Evolutionary conservation across 2,329 filamentous ascomycete species (phyloP).

Genomic region (Sclerotinia trifoliorum): DNA sequence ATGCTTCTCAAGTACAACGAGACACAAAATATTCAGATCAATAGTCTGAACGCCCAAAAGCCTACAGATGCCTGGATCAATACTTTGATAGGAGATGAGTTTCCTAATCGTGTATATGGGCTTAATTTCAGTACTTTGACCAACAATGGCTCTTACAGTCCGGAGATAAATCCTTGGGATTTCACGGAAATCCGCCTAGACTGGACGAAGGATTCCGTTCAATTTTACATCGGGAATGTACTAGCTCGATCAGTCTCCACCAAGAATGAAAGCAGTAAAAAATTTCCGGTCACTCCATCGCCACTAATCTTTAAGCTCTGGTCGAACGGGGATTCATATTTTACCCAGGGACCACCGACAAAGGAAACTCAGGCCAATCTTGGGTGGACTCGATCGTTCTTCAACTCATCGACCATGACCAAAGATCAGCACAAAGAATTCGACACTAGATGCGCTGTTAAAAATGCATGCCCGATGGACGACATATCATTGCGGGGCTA

Average conservation of each 20-base stretch:
- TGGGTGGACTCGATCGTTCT: slow-evolving; percentile 48
- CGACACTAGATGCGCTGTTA: slow-evolving; percentile 36
- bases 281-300: slow-evolving; percentile 44
- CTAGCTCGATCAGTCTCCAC: slow-evolving; percentile 40
- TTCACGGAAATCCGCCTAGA: slow-evolving; percentile 49
- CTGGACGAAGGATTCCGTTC: slow-evolving; percentile 46
- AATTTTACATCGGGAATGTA: slow-evolving; percentile 45
- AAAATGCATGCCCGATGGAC: slow-evolving; percentile 40
- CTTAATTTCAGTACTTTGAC: slow-evolving; percentile 26
- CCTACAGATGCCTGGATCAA: slow-evolving; percentile 42
- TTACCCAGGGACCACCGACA: slow-evolving; percentile 46
- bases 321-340: slow-evolving; percentile 47
- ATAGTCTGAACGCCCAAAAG: slow-evolving; percentile 47
- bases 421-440: slow-evolving; percentile 35
- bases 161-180: slow-evolving; percentile 29
- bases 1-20: slow-evolving; percentile 49
- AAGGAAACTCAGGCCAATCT: slow-evolving; percentile 44
- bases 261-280: slow-evolving; percentile 30
- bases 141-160: slow-evolving; percentile 5
- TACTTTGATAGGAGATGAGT: slow-evolving; percentile 44
- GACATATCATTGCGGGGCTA: slow-evolving; percentile 26
- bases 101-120: slow-evolving; percentile 41
- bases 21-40: slow-evolving; percentile 45
- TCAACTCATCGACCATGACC: slow-evolving; percentile 48
- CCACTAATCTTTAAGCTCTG: slow-evolving; percentile 47